Evolutionary conservation across 768 basidiomycete species (phyloP), one percentile per base, ranked within the genome.

Genomic region (Podaxis mareebaensis): DNA sequence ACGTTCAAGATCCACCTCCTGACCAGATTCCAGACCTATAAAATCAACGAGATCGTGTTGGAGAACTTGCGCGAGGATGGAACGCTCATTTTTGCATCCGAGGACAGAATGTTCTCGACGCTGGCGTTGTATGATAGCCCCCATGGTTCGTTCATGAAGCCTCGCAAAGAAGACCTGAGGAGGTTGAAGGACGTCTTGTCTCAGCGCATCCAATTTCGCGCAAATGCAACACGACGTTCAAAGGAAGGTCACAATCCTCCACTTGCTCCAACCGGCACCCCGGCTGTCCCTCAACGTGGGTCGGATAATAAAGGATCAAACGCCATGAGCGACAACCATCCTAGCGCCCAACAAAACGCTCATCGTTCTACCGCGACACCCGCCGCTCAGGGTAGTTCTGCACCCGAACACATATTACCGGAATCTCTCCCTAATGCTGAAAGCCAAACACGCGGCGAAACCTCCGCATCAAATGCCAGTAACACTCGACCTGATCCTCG

Each of bases 1-100:
- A 63, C 59, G 0, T 76, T 76, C 61, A 30, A 54, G 8, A 73
- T 75, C 53, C 74, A 68, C 17, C 75, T 72, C 30, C 71, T 78
- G 15, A 67, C 68, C 1, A 42, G 38, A 5, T 54, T 56, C 11
- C 69, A 76, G 58, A 75, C 76, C 12, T 68, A 72, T 49, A 64
- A 69, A 3, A 68, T 75, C 17, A 76, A 76, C 51, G 67, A 69
- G 30, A 66, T 75, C 28, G 53, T 71, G 12, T 65, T 76, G 17
- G 65, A 69, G 3, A 71, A 71, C 40, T 64, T 72, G 15, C 65
- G 64, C 38, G 60, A 55, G 0, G 42, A 64, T 2, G 73, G 73
- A 12, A 70, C 70, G 11, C 33, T 76, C 12, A 72, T 71, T 0
- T 76, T 75, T 55, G 30, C 67, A 3, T 70, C 71, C 12, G 69